phyloP scores from a whole-genome alignment of 1,284 basidiomycete species.

The Boletus hoseneyae region DNA sequence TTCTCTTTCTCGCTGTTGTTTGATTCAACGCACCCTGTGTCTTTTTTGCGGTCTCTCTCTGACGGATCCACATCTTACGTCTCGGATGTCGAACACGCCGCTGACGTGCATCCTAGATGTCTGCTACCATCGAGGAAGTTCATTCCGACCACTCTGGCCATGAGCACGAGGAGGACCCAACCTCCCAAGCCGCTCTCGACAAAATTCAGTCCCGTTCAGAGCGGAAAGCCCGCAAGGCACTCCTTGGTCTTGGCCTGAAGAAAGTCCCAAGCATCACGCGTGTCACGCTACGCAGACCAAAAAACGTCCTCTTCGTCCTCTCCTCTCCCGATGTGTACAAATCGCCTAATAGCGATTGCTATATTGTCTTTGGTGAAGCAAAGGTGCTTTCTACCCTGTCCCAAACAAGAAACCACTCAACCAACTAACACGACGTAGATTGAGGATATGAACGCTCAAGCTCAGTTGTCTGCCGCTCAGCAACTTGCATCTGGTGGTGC shows the following conservation, averaged over 20 bases:
- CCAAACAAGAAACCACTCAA: not conserved
- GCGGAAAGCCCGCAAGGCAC: slow-evolving; percentile 88
- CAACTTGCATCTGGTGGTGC: slow-evolving; percentile 63
- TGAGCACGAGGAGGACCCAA: slow-evolving; percentile 74
- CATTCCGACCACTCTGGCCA: slow-evolving; percentile 71
- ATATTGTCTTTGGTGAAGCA: slow-evolving; percentile 98
- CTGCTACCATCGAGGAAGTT: slow-evolving; percentile 78
- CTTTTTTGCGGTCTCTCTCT: not conserved
- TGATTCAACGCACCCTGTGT: not conserved
- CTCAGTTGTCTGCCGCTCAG: slow-evolving; percentile 81
- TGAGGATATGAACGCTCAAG: slow-evolving; percentile 88
- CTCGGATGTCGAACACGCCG: slow-evolving; percentile 35
- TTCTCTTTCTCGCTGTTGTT: not conserved
- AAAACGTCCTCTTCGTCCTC: slow-evolving; percentile 95
- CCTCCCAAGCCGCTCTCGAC: slow-evolving; percentile 81
- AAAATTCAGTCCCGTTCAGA: slow-evolving; percentile 92
- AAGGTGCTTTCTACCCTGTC: slow-evolving; percentile 51
- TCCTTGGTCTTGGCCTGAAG: slow-evolving; percentile 87
- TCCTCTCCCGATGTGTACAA: slow-evolving; percentile 97
- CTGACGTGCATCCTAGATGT: slow-evolving; percentile 51
- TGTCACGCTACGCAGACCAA: slow-evolving; percentile 91
- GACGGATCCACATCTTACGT: slow-evolving; percentile 23
- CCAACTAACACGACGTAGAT: slow-evolving; percentile 46
- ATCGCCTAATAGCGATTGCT: slow-evolving; percentile 94
- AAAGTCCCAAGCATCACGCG: slow-evolving; percentile 91